A percentile compares a stretch with the other conserved stretches of the same genome.
Evolutionary conservation across 768 basidiomycete species (phyloP).

Genomic region (Trametopsis cervina): DNA sequence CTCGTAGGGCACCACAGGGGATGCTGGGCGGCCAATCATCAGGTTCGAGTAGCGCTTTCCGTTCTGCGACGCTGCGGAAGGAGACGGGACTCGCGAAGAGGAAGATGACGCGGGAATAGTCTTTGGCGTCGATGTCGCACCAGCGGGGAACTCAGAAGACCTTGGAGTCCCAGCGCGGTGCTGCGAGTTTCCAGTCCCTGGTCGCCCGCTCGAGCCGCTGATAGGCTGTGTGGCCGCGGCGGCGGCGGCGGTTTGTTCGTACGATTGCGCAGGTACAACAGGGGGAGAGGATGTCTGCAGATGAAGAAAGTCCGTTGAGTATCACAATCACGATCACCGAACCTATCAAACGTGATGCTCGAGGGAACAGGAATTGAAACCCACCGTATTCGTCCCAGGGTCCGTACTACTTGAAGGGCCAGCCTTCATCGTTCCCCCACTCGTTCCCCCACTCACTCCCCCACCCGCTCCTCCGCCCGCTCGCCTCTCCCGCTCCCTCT

Average conservation of each 20-base stretch:
- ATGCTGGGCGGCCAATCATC: slow-evolving; percentile 16
- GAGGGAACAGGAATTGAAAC: no score
- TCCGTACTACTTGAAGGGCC: background rate
- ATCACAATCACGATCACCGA: no score
- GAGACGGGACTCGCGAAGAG: background rate
- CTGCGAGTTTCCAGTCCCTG: background rate
- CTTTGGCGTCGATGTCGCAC: background rate
- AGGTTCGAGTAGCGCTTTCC: slow-evolving; percentile 13
- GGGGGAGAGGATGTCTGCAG: no score
- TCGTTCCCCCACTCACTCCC: no score
- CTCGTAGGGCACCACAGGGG: slow-evolving; percentile 14
- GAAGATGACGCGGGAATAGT: background rate
- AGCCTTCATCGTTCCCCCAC: no score
- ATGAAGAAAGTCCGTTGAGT: no score
- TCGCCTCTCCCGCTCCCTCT: slow-evolving; percentile 33
- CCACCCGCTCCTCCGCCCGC: slow-evolving; percentile 21
- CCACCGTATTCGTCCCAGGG: background rate
- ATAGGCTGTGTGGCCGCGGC: no score
- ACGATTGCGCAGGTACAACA: no score
- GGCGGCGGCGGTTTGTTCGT: no score
- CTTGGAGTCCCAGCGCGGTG: no score
- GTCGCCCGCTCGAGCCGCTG: no score
- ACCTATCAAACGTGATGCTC: no score
- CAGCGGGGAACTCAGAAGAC: background rate
- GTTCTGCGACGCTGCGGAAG: background rate